Evolutionary conservation across 495 filamentous ascomycete species (phyloP).

Genomic region (Hyaloscypha finlandica): DNA sequence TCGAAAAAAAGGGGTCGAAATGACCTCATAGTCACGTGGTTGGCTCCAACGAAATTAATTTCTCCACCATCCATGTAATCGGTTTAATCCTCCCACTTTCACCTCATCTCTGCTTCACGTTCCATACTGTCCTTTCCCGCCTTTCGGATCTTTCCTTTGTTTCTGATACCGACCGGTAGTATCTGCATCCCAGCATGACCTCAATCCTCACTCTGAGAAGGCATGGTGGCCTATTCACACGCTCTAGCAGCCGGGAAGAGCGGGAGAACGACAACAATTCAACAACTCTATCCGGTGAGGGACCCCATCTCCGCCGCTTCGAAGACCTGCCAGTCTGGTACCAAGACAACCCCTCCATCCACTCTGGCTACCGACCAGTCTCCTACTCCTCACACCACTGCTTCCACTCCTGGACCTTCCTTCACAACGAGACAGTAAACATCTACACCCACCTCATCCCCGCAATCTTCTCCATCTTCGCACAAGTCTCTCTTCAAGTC

Average conservation of each 20-base stretch:
- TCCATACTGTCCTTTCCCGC: background rate
- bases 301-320: background rate
- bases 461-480: constrained; percentile 34
- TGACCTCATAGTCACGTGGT: background rate
- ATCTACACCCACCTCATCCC: constrained; percentile 47
- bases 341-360: constrained; percentile 32
- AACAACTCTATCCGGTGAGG: background rate
- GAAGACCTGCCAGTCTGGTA: constrained; percentile 21
- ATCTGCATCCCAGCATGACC: background rate
- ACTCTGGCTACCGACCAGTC: constrained; percentile 16
- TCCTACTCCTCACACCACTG: constrained; percentile 36
- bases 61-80: background rate
- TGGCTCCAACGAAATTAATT: background rate
- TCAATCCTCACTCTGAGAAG: background rate
- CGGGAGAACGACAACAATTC: background rate
- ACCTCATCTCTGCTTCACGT: background rate
- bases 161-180: background rate
- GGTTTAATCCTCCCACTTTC: background rate
- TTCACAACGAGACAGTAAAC: constrained; percentile 52
- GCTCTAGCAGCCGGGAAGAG: background rate
- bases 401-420: constrained; percentile 35
- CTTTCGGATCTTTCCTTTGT: background rate
- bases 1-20: background rate
- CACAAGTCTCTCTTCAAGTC: constrained; percentile 34
- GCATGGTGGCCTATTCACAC: background rate